A percentile compares a stretch with the other conserved stretches of the same genome.
Conservation (phyloP, 2,329 filamentous ascomycete species). For the Calonectria pseudoreteaudii region DNA sequence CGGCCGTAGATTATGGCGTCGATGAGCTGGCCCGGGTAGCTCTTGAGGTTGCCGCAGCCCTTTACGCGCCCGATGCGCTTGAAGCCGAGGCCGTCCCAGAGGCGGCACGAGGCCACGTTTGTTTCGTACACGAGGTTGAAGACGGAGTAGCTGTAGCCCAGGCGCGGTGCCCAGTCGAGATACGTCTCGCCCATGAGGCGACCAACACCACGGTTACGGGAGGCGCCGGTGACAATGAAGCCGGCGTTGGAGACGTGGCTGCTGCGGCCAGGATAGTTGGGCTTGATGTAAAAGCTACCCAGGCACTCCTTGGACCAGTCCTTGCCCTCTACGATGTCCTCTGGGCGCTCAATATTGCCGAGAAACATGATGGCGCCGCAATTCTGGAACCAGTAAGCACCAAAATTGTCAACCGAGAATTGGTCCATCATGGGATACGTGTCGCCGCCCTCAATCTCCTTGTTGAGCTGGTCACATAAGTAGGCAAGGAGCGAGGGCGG, state of each 20-base stretch:
- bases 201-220: constrained; percentile 80
- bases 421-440: constrained; percentile 90
- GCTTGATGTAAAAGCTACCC: constrained; percentile 94
- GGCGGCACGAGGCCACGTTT: constrained; percentile 88
- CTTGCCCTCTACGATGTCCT: constrained; percentile 67
- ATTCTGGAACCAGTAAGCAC: constrained; percentile 89
- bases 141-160: constrained; percentile 90
- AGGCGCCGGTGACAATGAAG: constrained; percentile 79
- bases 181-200: constrained; percentile 82
- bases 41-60: constrained; percentile 76
- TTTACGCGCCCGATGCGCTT: constrained; percentile 90
- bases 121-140: constrained; percentile 97
- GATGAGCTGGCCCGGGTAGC: constrained; percentile 75
- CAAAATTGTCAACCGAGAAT: constrained; percentile 80
- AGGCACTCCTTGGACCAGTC: constrained; percentile 87
- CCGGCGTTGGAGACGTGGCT: constrained; percentile 92
- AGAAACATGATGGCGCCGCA: constrained; percentile 90
- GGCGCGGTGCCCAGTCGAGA: constrained; percentile 82
- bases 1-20: constrained; percentile 85
- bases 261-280: constrained; percentile 91
- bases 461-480: constrained; percentile 85
- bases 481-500: constrained; percentile 80
- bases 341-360: constrained; percentile 75
- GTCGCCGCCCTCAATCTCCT: constrained; percentile 91
- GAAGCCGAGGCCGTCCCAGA: constrained; percentile 93